Evolutionary conservation across 495 filamentous ascomycete genomes (phyloP).

Genomic region (Penicillium soppii): DNA sequence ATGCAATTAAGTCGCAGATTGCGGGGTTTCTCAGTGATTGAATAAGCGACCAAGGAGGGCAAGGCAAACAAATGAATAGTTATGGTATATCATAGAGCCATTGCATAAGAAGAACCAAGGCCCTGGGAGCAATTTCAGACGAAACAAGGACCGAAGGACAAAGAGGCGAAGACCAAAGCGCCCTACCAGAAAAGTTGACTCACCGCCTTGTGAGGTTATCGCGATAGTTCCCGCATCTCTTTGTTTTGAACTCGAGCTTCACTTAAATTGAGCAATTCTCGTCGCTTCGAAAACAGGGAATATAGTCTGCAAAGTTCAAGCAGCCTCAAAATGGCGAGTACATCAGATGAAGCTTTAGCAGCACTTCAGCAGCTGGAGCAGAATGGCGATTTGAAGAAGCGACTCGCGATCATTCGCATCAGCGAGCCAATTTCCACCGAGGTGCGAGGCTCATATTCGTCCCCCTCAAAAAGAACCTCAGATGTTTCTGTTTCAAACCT

Average conservation of each 20-base stretch:
- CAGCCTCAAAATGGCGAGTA: constrained; percentile 25
- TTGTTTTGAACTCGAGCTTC: background rate
- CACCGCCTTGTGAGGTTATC: constrained; percentile 17
- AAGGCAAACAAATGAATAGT: background rate
- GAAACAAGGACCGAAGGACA: background rate
- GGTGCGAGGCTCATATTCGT: constrained; percentile 23
- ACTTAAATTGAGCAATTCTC: background rate
- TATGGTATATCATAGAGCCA: background rate
- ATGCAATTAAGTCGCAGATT: constrained; percentile 29
- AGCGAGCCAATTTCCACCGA: constrained; percentile 68
- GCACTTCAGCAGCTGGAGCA: constrained; percentile 43
- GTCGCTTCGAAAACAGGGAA: background rate
- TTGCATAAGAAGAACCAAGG: background rate
- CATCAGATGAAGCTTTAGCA: constrained; percentile 31
- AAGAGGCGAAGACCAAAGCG: constrained; percentile 7
- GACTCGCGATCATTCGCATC: constrained; percentile 70
- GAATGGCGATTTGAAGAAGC: constrained; percentile 47
- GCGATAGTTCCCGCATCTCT: constrained; percentile 1
- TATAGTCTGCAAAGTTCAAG: constrained; percentile 3
- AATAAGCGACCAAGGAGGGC: background rate
- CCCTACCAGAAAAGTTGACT: constrained; percentile 12
- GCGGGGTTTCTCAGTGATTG: background rate
- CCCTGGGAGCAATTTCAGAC: background rate
- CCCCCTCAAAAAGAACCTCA: constrained; percentile 58
- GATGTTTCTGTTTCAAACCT: constrained; percentile 62